phyloP scores from a whole-genome alignment of 306 rosid species.

The cucumber (Cucumis sativus) region Cucumber_9930_V3 NC_026655.2:6981501-6982000 shows the following conservation, averaged over 20 bases:
- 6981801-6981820: background rate
- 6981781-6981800: background rate
- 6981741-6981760: conserved; percentile 94
- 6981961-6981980: conserved; percentile 47
- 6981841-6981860: conserved; percentile 90
- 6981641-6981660: conserved; percentile 74
- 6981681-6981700: conserved; percentile 37
- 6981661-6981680: conserved; percentile 79
- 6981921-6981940: conserved; percentile 34
- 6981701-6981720: conserved; percentile 80
- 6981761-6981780: conserved; percentile 14
- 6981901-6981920: conserved; percentile 45
- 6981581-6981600: background rate
- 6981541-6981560: background rate
- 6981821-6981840: background rate
- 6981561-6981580: background rate
- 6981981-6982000: conserved; percentile 40
- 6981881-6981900: conserved; percentile 67
- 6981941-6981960: conserved; percentile 51
- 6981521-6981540: background rate
- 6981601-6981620: background rate
- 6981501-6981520: background rate
- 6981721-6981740: conserved; percentile 91
- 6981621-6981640: conserved; percentile 61
- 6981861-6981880: conserved; percentile 61